Conservation (phyloP, 495 filamentous ascomycete genomes). For the Trichocladium antarcticum region DNA sequence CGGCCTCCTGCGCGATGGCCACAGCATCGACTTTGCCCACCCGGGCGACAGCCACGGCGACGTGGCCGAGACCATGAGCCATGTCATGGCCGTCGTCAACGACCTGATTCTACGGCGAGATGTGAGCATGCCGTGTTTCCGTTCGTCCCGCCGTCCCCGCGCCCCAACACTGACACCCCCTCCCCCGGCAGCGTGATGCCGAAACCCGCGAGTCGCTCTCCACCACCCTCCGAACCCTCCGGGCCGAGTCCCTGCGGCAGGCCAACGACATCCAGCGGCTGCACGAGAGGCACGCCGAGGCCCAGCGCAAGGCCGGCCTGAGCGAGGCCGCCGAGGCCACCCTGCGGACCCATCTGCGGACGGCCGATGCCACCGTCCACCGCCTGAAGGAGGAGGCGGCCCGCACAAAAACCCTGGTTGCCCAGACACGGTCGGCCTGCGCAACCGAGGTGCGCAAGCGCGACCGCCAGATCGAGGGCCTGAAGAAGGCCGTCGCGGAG, state of each 20-base stretch:
- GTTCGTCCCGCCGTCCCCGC: not conserved
- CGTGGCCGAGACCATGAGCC: slow-evolving; percentile 60
- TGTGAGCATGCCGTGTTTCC: slow-evolving; percentile 39
- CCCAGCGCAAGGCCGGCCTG: slow-evolving; percentile 61
- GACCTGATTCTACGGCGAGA: slow-evolving; percentile 77
- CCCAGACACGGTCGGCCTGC: slow-evolving; percentile 75
- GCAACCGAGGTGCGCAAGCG: slow-evolving; percentile 87
- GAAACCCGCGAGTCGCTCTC: slow-evolving; percentile 73
- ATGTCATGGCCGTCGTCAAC: slow-evolving; percentile 84
- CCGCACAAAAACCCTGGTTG: slow-evolving; percentile 61
- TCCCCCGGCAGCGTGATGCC: slow-evolving; percentile 59
- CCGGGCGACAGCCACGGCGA: slow-evolving; percentile 57
- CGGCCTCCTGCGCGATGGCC: slow-evolving; percentile 74
- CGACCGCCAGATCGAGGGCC: slow-evolving; percentile 72
- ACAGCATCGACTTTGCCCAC: slow-evolving; percentile 72
- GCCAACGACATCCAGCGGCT: slow-evolving; percentile 48
- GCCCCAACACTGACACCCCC: slow-evolving; percentile 13
- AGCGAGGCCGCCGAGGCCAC: slow-evolving; percentile 63
- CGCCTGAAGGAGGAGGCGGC: slow-evolving; percentile 69
- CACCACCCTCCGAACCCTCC: slow-evolving; percentile 63
- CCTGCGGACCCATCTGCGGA: slow-evolving; percentile 54
- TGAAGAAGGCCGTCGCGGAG: slow-evolving; percentile 66
- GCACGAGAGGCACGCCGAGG: slow-evolving; percentile 57
- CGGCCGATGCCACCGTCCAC: slow-evolving; percentile 57
- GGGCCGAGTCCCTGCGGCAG: slow-evolving; percentile 59